Conservation (phyloP, 441 rosid species). For the Pelargonium citronellum region DNA sequence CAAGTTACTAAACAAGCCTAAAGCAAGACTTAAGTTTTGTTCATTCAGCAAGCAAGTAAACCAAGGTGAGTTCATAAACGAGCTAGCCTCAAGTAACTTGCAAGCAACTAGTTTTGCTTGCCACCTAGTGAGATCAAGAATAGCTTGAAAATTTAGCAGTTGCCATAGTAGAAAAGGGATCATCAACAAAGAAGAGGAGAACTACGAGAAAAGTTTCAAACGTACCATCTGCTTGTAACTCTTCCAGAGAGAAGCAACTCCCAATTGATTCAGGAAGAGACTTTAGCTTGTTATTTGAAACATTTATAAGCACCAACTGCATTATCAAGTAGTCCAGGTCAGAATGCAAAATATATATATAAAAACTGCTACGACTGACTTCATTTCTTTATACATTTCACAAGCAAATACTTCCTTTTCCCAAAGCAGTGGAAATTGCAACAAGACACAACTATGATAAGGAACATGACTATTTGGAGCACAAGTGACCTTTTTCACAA, state of each 20-base stretch:
- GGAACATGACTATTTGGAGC: not conserved
- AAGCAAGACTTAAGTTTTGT: not conserved
- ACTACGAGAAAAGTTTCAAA: conserved; percentile 9
- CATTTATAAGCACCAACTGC: conserved; percentile 81
- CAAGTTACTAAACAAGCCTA: not conserved
- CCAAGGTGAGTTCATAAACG: not conserved
- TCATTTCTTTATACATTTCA: not conserved
- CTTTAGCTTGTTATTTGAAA: conserved; percentile 77
- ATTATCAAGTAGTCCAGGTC: conserved; percentile 24
- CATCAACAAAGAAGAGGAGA: not conserved
- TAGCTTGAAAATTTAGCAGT: not conserved
- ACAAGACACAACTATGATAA: not conserved
- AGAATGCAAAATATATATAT: not conserved
- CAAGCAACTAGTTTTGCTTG: not conserved
- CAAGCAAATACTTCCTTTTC: not conserved
- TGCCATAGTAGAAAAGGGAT: not conserved
- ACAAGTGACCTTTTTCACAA: not conserved
- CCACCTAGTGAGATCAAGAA: not conserved
- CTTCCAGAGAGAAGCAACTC: conserved; percentile 90
- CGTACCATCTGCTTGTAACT: conserved; percentile 79
- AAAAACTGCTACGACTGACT: not conserved
- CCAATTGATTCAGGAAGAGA: conserved; percentile 91
- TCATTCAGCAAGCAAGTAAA: not conserved
- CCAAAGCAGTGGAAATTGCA: not conserved
- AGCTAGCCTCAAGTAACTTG: not conserved